phyloP scores from a whole-genome alignment of 148 eudicot species.

The Nepenthes mirabilis region DNA sequence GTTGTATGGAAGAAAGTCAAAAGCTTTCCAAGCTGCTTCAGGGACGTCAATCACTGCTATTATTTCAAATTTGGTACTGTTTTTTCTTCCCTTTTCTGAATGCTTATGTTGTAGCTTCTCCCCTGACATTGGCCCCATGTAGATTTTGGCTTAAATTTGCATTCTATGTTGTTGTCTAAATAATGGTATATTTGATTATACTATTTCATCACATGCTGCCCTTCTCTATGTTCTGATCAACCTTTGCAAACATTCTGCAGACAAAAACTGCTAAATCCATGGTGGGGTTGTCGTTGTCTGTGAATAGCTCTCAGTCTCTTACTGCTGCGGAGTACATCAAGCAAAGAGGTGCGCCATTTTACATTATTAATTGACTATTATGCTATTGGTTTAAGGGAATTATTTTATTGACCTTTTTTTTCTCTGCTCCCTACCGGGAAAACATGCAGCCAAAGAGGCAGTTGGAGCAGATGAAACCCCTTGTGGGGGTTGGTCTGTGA shows the following conservation, averaged over 20 bases:
- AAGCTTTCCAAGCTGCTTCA: constrained; percentile 92
- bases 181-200: no score
- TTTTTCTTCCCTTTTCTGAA: constrained; percentile 1
- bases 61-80: constrained; percentile 60
- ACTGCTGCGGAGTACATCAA: constrained; percentile 65
- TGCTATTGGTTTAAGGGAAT: neutral
- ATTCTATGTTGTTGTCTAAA: no score
- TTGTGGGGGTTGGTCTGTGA: constrained; percentile 85
- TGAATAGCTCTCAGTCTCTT: constrained; percentile 65
- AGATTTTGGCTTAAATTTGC: neutral
- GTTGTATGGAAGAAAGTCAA: constrained; percentile 92
- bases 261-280: constrained; percentile 77
- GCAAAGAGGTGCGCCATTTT: constrained; percentile 49
- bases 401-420: neutral
- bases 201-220: neutral
- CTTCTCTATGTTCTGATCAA: constrained; percentile 1
- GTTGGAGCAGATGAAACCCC: constrained; percentile 99
- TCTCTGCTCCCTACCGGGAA: constrained; percentile 2
- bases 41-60: constrained; percentile 69
- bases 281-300: constrained; percentile 64
- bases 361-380: constrained; percentile 5
- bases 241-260: constrained; percentile 27
- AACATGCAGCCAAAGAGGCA: constrained; percentile 75
- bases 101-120: neutral
- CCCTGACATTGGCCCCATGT: constrained; percentile 1